Evolutionary conservation across 371 early-diverging fungal species (phyloP).

Genomic region (Mortierella sp.): DNA sequence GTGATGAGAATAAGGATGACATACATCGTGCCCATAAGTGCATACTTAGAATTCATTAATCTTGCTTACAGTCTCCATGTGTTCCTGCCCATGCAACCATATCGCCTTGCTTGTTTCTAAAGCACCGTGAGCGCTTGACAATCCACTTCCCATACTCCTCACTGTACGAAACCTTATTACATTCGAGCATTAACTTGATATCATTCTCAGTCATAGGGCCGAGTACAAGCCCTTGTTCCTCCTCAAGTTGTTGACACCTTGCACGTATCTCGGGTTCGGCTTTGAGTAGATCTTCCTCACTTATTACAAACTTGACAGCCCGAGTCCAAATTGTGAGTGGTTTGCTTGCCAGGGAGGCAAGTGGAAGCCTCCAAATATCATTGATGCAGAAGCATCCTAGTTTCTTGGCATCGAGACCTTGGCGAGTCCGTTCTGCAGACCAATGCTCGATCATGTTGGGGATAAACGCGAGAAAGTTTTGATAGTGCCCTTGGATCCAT

Average conservation of each 20-base stretch:
- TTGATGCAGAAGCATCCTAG: constrained; percentile 26
- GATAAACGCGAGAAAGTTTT: constrained; percentile 18
- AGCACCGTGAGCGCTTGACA: constrained; percentile 30
- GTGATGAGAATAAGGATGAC: neutral
- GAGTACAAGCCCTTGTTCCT: constrained; percentile 18
- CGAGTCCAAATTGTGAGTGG: neutral
- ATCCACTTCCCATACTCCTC: constrained; percentile 27
- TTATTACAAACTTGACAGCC: constrained; percentile 40
- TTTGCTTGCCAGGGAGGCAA: constrained; percentile 7
- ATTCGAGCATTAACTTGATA: constrained; percentile 26
- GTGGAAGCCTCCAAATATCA: constrained; percentile 26
- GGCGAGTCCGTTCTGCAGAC: neutral
- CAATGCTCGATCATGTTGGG: constrained; percentile 7
- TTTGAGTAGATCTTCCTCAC: constrained; percentile 27
- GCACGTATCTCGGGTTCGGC: constrained; percentile 12
- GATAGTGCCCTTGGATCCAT: constrained; percentile 12
- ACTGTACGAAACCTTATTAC: constrained; percentile 23
- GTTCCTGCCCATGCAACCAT: constrained; percentile 54
- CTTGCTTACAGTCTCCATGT: constrained; percentile 43
- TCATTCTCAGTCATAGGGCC: constrained; percentile 37
- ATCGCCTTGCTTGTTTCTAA: constrained; percentile 25
- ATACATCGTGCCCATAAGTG: neutral
- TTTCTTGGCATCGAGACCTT: neutral
- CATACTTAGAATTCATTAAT: neutral
- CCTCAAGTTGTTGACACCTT: constrained; percentile 21